A percentile compares a stretch with the other conserved stretches of the same genome.
Conservation (phyloP, 495 filamentous ascomycete genomes). For the Lophiostoma macrostomum region DNA sequence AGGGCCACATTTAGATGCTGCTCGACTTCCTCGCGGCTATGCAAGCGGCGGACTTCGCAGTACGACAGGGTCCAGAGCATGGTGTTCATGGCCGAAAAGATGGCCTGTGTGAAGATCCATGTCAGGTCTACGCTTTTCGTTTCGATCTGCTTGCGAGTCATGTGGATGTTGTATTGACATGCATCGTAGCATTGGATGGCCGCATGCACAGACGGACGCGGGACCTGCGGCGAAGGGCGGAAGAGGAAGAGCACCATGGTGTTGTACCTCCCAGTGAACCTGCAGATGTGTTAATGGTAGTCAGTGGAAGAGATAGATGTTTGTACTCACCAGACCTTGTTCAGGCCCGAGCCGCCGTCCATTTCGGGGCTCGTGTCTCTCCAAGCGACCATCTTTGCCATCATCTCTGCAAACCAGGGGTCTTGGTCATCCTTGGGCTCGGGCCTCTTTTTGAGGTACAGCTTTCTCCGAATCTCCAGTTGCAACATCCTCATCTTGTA, state of each 20-base stretch:
- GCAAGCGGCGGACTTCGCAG: slow-evolving; percentile 67
- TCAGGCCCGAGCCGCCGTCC: slow-evolving; percentile 63
- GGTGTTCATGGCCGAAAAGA: slow-evolving; percentile 85
- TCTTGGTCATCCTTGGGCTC: slow-evolving; percentile 71
- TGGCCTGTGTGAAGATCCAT: slow-evolving; percentile 82
- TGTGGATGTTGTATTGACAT: slow-evolving; percentile 70
- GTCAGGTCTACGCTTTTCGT: slow-evolving; percentile 75
- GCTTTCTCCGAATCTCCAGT: slow-evolving; percentile 74
- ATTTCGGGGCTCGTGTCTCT: slow-evolving; percentile 56
- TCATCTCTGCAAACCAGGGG: slow-evolving; percentile 82
- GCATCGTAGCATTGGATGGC: slow-evolving; percentile 80
- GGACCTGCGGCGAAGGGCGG: slow-evolving; percentile 85
- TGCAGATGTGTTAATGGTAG: slow-evolving; percentile 33
- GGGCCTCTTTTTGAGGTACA: slow-evolving; percentile 76
- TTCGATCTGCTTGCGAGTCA: slow-evolving; percentile 72
- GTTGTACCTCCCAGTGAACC: slow-evolving; percentile 75
- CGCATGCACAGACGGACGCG: slow-evolving; percentile 70
- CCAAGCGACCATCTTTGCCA: slow-evolving; percentile 74
- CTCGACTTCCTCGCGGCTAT: slow-evolving; percentile 69
- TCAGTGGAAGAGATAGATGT: neutral
- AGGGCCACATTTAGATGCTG: slow-evolving; percentile 65
- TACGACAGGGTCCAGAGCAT: slow-evolving; percentile 87
- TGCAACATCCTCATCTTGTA: slow-evolving; percentile 88
- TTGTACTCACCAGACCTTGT: slow-evolving; percentile 56
- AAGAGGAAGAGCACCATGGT: slow-evolving; percentile 82